Percentiles rank a stretch among this genome's conserved stretches.
Conservation (phyloP, 2,329 filamentous ascomycete genomes). For the Cytospora paraplurivora region DNA sequence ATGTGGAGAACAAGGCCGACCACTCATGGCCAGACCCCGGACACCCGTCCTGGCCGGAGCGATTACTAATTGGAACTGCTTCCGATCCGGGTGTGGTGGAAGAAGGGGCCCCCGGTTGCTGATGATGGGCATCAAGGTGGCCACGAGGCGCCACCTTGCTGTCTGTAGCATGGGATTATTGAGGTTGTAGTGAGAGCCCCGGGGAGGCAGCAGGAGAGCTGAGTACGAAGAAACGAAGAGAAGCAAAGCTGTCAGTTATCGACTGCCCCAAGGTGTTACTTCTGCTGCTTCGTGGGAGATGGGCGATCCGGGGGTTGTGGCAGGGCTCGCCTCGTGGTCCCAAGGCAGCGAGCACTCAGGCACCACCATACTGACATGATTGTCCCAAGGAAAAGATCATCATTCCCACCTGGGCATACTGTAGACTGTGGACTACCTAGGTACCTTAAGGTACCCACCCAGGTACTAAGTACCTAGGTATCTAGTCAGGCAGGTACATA, state of each 20-base stretch:
- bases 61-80: slow-evolving; percentile 20
- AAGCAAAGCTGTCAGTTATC: slow-evolving; percentile 18
- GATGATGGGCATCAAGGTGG: slow-evolving; percentile 17
- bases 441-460: too few species aligned
- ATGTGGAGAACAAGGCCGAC: slow-evolving; percentile 14
- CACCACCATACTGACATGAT: too few species aligned
- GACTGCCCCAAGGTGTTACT: slow-evolving; percentile 5
- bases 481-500: too few species aligned
- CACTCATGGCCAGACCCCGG: slow-evolving; percentile 21
- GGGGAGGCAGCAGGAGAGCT: not conserved
- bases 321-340: slow-evolving; percentile 5
- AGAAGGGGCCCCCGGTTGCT: not conserved
- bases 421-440: too few species aligned
- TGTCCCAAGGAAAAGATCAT: too few species aligned
- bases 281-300: not conserved
- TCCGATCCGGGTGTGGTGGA: slow-evolving; percentile 9
- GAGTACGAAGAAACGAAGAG: slow-evolving; percentile 1
- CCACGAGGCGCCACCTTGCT: slow-evolving; percentile 14
- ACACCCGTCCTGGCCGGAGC: slow-evolving; percentile 21
- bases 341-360: too few species aligned
- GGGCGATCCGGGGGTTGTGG: not conserved
- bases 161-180: slow-evolving; percentile 8
- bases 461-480: too few species aligned
- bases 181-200: not conserved
- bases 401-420: too few species aligned